Conservation (phyloP, 805 yeast genomes). For the Candida loeiensis region DNA sequence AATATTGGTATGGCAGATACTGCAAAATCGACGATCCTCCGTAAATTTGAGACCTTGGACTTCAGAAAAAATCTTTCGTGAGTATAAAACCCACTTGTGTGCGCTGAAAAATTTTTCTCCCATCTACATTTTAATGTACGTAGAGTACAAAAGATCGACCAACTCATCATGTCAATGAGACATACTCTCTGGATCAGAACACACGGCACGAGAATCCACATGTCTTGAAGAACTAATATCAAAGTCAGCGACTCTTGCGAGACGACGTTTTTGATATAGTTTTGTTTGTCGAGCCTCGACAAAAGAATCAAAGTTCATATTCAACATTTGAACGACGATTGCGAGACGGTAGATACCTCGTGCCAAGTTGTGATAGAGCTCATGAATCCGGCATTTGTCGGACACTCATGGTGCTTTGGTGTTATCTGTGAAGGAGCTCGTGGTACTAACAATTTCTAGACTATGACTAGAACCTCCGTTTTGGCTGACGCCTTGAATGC, state of each 20-base stretch:
- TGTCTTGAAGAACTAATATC: slow-evolving; percentile 15
- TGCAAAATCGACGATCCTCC: background rate
- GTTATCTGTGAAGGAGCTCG: slow-evolving; percentile 9
- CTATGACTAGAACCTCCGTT: slow-evolving; percentile 97
- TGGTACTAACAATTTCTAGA: slow-evolving; percentile 16
- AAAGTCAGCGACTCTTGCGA: slow-evolving; percentile 1
- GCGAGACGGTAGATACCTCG: slow-evolving; percentile 28
- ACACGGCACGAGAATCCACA: slow-evolving; percentile 17
- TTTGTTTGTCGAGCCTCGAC: slow-evolving; percentile 1
- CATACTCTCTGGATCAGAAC: slow-evolving; percentile 4
- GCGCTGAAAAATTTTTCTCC: slow-evolving; percentile 1
- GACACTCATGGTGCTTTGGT: slow-evolving; percentile 39
- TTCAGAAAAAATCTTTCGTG: slow-evolving; percentile 5
- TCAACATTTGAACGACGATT: slow-evolving; percentile 8
- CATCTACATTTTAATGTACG: slow-evolving; percentile 4
- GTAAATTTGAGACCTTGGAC: background rate
- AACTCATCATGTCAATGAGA: slow-evolving; percentile 4
- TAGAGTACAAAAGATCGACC: slow-evolving; percentile 1
- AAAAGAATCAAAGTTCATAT: slow-evolving; percentile 2
- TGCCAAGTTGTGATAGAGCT: slow-evolving; percentile 16
- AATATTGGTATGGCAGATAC: background rate
- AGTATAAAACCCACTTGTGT: slow-evolving; percentile 1
- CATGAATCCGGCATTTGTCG: slow-evolving; percentile 31
- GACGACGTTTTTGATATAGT: background rate
- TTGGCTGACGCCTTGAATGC: slow-evolving; percentile 98